phyloP scores from a whole-genome alignment of 768 basidiomycete genomes.

The Cystoderma amianthinum region DNA sequence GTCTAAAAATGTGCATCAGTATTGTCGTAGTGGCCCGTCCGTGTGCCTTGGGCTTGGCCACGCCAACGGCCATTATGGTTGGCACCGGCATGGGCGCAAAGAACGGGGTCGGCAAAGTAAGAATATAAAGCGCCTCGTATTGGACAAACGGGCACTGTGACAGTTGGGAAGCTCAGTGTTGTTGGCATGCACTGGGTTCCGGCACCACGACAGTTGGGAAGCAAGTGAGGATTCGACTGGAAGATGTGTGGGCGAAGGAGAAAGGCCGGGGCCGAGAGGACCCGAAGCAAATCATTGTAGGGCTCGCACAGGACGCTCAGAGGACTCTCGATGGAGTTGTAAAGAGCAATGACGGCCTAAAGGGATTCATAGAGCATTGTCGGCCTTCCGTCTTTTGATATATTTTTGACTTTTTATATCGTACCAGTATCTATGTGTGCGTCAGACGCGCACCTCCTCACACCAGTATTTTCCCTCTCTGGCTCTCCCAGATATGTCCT shows the following conservation, averaged over 20 bases:
- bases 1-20: conserved; percentile 94
- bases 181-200: conserved; percentile 69
- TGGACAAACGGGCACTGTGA: conserved; percentile 98
- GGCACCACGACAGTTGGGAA: conserved; percentile 62
- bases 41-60: conserved; percentile 92
- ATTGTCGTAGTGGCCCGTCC: conserved; percentile 98
- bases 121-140: conserved; percentile 69
- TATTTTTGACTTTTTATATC: not conserved
- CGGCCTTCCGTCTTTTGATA: conserved; percentile 15
- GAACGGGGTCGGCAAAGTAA: conserved; percentile 93
- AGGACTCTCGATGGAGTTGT: conserved; percentile 48
- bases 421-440: conserved; percentile 3
- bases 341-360: conserved; percentile 63
- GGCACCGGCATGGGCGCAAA: conserved; percentile 95
- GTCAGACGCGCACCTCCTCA: conserved; percentile 59
- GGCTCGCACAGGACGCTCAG: conserved; percentile 57
- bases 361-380: conserved; percentile 74
- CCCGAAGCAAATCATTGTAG: conserved; percentile 44
- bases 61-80: conserved; percentile 99
- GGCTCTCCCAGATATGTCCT: too few species aligned
- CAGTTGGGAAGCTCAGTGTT: conserved; percentile 88
- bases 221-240: conserved; percentile 80
- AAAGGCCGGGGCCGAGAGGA: conserved; percentile 31
- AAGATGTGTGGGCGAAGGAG: conserved; percentile 70
- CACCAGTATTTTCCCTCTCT: conserved; percentile 71